Percentiles rank a stretch among this genome's conserved stretches.
Evolutionary conservation across 139 green algal genomes (phyloP).

Genomic region (Yamagishiella unicocca): DNA sequence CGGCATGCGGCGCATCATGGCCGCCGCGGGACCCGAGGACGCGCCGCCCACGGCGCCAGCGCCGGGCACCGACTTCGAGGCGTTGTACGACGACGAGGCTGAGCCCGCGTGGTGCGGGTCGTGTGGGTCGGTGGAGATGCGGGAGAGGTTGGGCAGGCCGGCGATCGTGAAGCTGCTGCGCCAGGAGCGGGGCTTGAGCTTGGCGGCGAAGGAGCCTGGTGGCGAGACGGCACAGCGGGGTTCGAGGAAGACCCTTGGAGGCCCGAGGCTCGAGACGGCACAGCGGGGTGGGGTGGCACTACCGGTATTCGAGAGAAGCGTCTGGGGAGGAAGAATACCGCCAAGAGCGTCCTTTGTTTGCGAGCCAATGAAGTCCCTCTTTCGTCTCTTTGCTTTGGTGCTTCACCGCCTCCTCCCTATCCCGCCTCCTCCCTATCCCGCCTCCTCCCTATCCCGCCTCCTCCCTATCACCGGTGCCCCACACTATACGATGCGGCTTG

Average conservation of each 20-base stretch:
- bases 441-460: no score
- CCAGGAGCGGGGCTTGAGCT: conserved; percentile 44
- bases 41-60: neutral
- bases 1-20: conserved; percentile 32
- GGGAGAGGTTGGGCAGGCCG: conserved; percentile 42
- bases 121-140: conserved; percentile 19
- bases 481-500: no score
- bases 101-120: neutral
- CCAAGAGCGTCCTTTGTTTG: no score
- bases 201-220: conserved; percentile 32
- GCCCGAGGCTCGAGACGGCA: no score
- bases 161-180: conserved; percentile 42
- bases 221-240: neutral
- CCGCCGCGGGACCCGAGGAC: neutral
- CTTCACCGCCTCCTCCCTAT: no score
- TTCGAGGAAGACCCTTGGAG: no score
- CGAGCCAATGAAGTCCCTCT: no score
- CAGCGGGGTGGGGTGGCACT: no score
- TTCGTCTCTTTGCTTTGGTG: no score
- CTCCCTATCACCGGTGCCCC: no score
- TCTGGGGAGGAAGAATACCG: no score
- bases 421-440: no score
- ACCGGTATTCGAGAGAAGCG: neutral
- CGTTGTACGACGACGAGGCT: conserved; percentile 45
- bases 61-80: conserved; percentile 18